A percentile compares a stretch with the other conserved stretches of the same genome.
Conservation (phyloP, 2,329 filamentous ascomycete species). For the Nannizziopsis arthrosporioides region DNA sequence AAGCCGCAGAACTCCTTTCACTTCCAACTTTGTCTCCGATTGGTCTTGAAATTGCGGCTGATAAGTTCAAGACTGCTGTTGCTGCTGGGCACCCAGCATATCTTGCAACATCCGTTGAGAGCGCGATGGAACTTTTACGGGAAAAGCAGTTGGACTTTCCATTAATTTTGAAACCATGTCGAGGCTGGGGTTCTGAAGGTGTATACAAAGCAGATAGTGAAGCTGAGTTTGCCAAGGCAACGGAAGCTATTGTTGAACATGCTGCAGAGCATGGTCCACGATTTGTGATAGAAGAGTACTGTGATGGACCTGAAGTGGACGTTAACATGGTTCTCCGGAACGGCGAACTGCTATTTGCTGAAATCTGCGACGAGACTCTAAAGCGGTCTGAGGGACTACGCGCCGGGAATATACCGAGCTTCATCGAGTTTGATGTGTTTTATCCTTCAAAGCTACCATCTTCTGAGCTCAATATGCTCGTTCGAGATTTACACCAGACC, state of each 20-base stretch:
- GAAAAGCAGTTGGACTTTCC: slow-evolving; percentile 18
- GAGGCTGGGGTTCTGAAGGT: slow-evolving; percentile 25
- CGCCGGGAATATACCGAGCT: slow-evolving; percentile 7
- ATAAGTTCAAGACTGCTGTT: slow-evolving; percentile 24
- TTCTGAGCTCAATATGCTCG: slow-evolving; percentile 16
- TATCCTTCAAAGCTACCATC: slow-evolving; percentile 18
- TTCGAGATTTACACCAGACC: slow-evolving; percentile 14
- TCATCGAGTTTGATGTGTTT: slow-evolving; percentile 16
- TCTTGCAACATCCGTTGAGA: not conserved
- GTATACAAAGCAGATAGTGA: slow-evolving; percentile 25
- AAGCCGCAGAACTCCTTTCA: slow-evolving; percentile 23
- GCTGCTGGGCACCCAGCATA: slow-evolving; percentile 15
- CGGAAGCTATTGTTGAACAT: not conserved
- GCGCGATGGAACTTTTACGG: slow-evolving; percentile 1
- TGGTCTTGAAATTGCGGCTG: slow-evolving; percentile 21
- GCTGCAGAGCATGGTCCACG: not conserved
- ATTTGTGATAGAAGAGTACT: slow-evolving; percentile 32
- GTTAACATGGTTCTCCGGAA: slow-evolving; percentile 32
- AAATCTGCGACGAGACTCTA: slow-evolving; percentile 33
- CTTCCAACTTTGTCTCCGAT: slow-evolving; percentile 23
- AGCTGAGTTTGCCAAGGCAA: slow-evolving; percentile 19
- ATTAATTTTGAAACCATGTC: slow-evolving; percentile 29
- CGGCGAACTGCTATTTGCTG: slow-evolving; percentile 31
- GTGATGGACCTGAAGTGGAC: slow-evolving; percentile 36
- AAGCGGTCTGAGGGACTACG: slow-evolving; percentile 19